Conservation (phyloP, 306 rosid genomes). For the Luffa aegyptiaca region DNA sequence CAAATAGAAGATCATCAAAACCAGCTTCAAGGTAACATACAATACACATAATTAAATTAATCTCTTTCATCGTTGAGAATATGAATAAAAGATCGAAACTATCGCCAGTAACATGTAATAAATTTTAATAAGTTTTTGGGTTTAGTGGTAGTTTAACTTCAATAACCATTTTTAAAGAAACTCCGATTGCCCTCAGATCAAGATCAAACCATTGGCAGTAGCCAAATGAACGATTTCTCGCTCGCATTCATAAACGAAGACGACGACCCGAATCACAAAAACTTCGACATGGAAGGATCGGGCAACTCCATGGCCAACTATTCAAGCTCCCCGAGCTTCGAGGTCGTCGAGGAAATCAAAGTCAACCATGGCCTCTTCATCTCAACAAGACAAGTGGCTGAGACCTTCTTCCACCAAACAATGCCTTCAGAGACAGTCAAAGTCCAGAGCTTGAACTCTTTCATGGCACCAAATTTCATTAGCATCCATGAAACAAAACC, state of each 20-base stretch:
- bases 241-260: constrained; percentile 53
- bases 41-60: neutral
- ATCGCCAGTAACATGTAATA: too few relatives aligned
- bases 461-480: constrained; percentile 14
- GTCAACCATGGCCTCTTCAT: constrained; percentile 68
- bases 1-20: constrained; percentile 33
- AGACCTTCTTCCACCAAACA: constrained; percentile 73
- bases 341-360: constrained; percentile 58
- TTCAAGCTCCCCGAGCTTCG: constrained; percentile 66
- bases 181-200: too few relatives aligned
- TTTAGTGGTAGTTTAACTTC: too few relatives aligned
- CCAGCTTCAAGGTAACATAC: constrained; percentile 37
- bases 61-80: neutral
- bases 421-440: constrained; percentile 68
- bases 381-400: constrained; percentile 59
- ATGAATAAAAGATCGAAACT: neutral
- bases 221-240: constrained; percentile 41
- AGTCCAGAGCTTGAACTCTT: constrained; percentile 54
- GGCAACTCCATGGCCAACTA: neutral
- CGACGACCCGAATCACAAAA: constrained; percentile 34
- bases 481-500: neutral
- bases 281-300: constrained; percentile 9
- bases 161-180: too few relatives aligned
- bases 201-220: neutral
- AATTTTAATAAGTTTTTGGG: too few relatives aligned